Base-by-base conservation (phyloP, 208 protist species). In the Trypanosoma mega region DNA sequence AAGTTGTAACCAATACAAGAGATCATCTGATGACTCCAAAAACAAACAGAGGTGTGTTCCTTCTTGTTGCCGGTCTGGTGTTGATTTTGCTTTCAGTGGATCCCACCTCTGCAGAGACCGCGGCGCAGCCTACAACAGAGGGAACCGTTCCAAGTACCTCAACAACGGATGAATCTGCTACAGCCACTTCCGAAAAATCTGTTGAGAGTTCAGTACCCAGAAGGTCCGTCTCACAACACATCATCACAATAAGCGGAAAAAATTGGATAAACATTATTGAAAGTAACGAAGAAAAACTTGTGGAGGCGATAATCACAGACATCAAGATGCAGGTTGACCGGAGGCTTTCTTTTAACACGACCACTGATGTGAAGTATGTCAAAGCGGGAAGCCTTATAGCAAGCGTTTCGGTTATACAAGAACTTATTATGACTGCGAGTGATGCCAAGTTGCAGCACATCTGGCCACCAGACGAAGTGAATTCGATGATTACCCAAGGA, bases 391-490 rank as follows among this genome's bases (percentile, higher is more conserved):
- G 37, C 18, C 37, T 8, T 16, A 31, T 4, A 58, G 27, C 3
- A 48, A 48, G 50, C 29, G 50, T 66, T 23, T 11, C 24, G 12
- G 60, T 66, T 16, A 14, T 31, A 31, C 60, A 66, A 20, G 18
- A 20, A 14, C 2, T 66, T 7, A 14, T 53, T 12, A 0, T 4
- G 7, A 18, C 9, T 24, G 26, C 31, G 2, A 5, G 34, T 16
- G 37, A 54, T 8, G 20, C 60, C 9, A 5, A 37, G 5, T 24
- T 53, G 26, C 49, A 57, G n/a, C 47, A 66, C 39, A 20, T 43
- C 18, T 66, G 60, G 60, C 30, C 34, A 18, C 37, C 60, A 5
- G 49, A 48, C 2, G 60, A 66, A 30, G 60, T 58, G 36, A 66
- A 66, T 23, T 66, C 60, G 8, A 30, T 66, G 34, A 51, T 66